phyloP scores from a whole-genome alignment of 2,329 filamentous ascomycete species.

The Neonectria hederae region DNA sequence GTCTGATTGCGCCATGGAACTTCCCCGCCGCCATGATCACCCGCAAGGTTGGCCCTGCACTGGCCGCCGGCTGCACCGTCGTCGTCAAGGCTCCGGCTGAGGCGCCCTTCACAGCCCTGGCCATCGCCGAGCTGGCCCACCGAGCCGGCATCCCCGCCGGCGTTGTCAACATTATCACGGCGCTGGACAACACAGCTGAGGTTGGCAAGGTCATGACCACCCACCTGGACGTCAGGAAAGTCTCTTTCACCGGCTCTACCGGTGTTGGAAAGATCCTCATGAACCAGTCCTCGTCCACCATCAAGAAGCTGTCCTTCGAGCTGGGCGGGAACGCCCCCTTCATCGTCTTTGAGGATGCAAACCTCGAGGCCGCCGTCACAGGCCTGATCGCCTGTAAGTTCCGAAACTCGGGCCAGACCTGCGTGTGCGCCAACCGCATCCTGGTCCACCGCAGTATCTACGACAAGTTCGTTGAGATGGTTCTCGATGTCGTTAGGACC shows the following conservation, averaged over 20 bases:
- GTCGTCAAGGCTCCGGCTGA: constrained; percentile 89
- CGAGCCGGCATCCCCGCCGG: constrained; percentile 88
- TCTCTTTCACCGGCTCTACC: constrained; percentile 75
- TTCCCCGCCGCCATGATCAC: constrained; percentile 66
- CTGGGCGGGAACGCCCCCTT: constrained; percentile 80
- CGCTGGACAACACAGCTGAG: constrained; percentile 77
- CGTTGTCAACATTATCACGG: constrained; percentile 86
- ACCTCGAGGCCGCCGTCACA: constrained; percentile 73
- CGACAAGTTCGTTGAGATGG: constrained; percentile 62
- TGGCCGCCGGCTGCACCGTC: constrained; percentile 79
- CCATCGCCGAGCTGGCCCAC: constrained; percentile 82
- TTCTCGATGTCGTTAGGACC: constrained; percentile 61
- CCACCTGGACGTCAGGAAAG: constrained; percentile 65
- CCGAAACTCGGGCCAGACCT: constrained; percentile 77
- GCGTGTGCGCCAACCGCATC: constrained; percentile 71
- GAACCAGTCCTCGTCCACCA: constrained; percentile 73
- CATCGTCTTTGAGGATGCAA: constrained; percentile 79
- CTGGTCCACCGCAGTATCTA: constrained; percentile 69
- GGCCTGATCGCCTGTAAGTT: constrained; percentile 76
- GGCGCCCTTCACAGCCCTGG: constrained; percentile 88
- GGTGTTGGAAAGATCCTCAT: constrained; percentile 63
- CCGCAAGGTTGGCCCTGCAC: constrained; percentile 58
- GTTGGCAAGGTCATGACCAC: constrained; percentile 69
- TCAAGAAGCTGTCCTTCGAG: constrained; percentile 80
- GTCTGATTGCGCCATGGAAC: constrained; percentile 60